phyloP scores from a whole-genome alignment of 192 early-diverging fungal species.

The Mortierella claussenii region DNA sequence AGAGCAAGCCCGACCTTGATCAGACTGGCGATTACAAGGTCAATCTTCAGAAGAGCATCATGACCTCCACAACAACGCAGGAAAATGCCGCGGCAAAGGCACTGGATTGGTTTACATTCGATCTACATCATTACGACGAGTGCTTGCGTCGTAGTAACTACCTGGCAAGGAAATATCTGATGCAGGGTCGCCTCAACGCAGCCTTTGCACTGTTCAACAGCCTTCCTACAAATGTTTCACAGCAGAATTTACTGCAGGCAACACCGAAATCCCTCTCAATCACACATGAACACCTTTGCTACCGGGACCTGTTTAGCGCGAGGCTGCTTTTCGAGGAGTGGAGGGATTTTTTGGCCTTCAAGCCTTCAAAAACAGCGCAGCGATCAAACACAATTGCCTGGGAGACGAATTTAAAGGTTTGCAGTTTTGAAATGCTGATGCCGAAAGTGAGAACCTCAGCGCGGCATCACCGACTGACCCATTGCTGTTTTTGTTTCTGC shows the following conservation, averaged over 20 bases:
- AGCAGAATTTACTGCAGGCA: not conserved
- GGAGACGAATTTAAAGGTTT: slow-evolving; percentile 28
- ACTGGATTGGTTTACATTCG: slow-evolving; percentile 42
- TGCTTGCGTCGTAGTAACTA: slow-evolving; percentile 28
- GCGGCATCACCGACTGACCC: no score
- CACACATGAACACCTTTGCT: slow-evolving; percentile 27
- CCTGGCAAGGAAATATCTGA: slow-evolving; percentile 29
- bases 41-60: slow-evolving; percentile 16
- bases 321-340: slow-evolving; percentile 26
- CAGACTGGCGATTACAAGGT: not conserved
- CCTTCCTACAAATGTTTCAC: slow-evolving; percentile 21
- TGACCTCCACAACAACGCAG: not conserved
- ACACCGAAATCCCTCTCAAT: slow-evolving; percentile 5
- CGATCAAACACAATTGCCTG: slow-evolving; percentile 10
- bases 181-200: slow-evolving; percentile 25
- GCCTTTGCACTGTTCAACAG: slow-evolving; percentile 30
- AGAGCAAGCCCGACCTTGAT: slow-evolving; percentile 9
- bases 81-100: slow-evolving; percentile 13
- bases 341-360: not conserved
- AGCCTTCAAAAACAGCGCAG: not conserved
- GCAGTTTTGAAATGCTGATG: no score
- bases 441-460: no score
- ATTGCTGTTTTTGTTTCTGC: no score
- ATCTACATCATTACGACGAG: slow-evolving; percentile 17
- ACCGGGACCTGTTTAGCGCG: slow-evolving; percentile 26